Evolutionary conservation across 148 eudicot species (phyloP), one percentile per base, ranked within the genome.

Genomic region (Rhododendron ferrugineum): DNA sequence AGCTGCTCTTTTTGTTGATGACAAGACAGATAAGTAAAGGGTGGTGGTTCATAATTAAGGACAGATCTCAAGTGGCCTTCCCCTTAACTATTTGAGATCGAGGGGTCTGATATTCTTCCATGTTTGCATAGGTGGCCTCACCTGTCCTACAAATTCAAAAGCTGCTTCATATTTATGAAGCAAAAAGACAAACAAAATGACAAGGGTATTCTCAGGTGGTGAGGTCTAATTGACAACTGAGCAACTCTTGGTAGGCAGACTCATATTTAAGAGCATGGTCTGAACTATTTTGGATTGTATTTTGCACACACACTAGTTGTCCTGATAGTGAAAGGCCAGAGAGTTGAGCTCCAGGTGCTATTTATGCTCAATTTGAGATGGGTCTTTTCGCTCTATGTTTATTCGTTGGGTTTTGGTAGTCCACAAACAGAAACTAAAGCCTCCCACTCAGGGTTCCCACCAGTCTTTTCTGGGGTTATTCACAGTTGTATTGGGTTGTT

Each of bases 141-240:
- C 52, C 83, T 85, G 87, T 68, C 50, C 81, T 52, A 66, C 84
- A 85, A 40, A 82, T 80, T 85, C 87, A 85, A 85, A 85, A 85
- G 83, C 87, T 80, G 84, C 68, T 85, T 80, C 66, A 79, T 85
- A 79, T 85, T 85, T 85, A 85, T 85, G 86, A 83, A 77, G 85
- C 77, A 68, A 83, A 34, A 79, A 83, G 85, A 85, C 82, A 85
- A 85, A 77, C 37, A 44, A 79, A 85, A 66, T 62, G 86, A 85
- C 80, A 23, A 78, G 80, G 83, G 62, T 77, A 78, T 80, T 64
- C 82, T 84, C 86, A 85, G 86, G 77, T 70, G 74, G 83, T 62
- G 62, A 47, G 81, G 56, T 79, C 36, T 79, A 28, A 49, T 49
- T 6, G 81, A 49, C 81, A 46, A 49, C 56, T 78, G 81, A 78